Conservation (phyloP, 371 early-diverging fungal species). For the Apophysomyces sp. region DNA sequence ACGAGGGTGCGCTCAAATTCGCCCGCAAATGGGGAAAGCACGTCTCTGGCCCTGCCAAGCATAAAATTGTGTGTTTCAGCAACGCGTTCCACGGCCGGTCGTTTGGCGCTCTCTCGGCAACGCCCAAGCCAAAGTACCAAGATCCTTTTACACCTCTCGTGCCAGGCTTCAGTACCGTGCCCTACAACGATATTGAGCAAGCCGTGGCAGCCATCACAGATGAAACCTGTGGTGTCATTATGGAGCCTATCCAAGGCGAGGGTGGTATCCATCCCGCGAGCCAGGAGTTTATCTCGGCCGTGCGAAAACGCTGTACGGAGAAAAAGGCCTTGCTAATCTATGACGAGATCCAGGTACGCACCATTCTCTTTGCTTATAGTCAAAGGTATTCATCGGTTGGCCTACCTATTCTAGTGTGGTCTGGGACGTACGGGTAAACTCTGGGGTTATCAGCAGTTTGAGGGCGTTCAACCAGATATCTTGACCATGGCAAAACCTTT, state of each 20-base stretch:
- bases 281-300: conserved; percentile 69
- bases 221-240: conserved; percentile 87
- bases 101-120: conserved; percentile 91
- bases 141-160: conserved; percentile 86
- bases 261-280: conserved; percentile 83
- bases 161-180: conserved; percentile 75
- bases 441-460: conserved; percentile 81
- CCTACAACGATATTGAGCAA: conserved; percentile 70
- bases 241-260: conserved; percentile 97
- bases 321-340: conserved; percentile 85
- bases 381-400: neutral
- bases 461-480: conserved; percentile 81
- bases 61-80: conserved; percentile 76
- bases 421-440: conserved; percentile 90
- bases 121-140: conserved; percentile 90
- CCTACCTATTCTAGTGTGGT: conserved; percentile 71
- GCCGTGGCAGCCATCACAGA: conserved; percentile 63
- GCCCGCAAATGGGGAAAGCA: conserved; percentile 87
- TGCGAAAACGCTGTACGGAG: conserved; percentile 79
- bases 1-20: conserved; percentile 92
- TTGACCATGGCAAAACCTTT: conserved; percentile 94
- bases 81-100: conserved; percentile 95
- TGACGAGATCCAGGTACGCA: conserved; percentile 91
- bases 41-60: conserved; percentile 37
- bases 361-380: too few relatives aligned